phyloP scores from a whole-genome alignment of 2,329 filamentous ascomycete genomes.

The Aspergillus alliaceus region DNA sequence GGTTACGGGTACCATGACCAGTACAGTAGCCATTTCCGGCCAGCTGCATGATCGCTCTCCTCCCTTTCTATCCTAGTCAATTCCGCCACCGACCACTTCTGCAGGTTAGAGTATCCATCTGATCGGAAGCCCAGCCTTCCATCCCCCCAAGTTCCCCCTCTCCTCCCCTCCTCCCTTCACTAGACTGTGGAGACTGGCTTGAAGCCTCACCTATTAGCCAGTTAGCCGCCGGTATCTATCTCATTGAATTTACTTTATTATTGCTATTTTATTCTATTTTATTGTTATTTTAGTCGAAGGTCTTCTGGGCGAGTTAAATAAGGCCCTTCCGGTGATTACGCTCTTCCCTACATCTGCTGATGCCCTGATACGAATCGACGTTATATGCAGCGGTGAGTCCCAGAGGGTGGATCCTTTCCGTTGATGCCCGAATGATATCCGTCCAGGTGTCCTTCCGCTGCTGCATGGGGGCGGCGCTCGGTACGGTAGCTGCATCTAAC shows the following conservation, averaged over 20 bases:
- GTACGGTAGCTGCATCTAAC: neutral
- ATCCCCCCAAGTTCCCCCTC: neutral
- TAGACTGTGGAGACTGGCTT: neutral
- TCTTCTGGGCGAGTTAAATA: neutral
- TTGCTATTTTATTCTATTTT: neutral
- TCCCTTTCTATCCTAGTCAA: neutral
- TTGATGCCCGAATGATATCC: constrained; percentile 1
- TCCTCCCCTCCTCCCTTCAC: neutral
- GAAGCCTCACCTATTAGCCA: neutral
- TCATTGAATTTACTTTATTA: neutral
- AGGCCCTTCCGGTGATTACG: neutral
- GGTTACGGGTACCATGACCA: neutral
- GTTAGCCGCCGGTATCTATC: too few species aligned
- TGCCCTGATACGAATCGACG: neutral
- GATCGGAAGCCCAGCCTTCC: neutral
- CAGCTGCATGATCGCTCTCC: neutral
- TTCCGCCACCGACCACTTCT: neutral
- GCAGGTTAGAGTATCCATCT: neutral
- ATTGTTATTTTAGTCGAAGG: neutral
- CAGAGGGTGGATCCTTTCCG: neutral
- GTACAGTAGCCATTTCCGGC: neutral
- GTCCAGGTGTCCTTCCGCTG: constrained; percentile 1
- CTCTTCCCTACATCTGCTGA: neutral
- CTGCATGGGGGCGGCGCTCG: neutral
- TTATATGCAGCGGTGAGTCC: constrained; percentile 4